These are phyloP conservation scores for Neurospora sp. DNA, from an alignment of 495 filamentous ascomycete species.

Conservation along the genomic window DNA sequence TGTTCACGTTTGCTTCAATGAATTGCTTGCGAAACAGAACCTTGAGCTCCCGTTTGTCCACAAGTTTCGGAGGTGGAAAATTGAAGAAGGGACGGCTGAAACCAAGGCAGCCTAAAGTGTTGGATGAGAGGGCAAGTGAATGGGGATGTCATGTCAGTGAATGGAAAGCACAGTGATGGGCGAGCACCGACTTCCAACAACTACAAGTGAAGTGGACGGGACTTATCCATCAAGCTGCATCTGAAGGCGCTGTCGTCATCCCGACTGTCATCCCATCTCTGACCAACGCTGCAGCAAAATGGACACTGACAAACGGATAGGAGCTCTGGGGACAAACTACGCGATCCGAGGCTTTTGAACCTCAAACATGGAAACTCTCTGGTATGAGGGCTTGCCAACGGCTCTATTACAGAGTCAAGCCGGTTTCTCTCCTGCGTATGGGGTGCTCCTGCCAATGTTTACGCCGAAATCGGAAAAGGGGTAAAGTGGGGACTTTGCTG, in stretches of 20 bases:
- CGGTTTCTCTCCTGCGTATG: not conserved
- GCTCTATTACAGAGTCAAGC: not conserved
- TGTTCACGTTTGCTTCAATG: no score
- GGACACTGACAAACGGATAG: not conserved
- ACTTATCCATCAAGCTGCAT: not conserved
- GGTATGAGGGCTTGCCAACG: not conserved
- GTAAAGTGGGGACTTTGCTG: not conserved
- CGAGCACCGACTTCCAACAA: not conserved
- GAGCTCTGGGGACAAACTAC: not conserved
- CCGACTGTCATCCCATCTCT: not conserved
- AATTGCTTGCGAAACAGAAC: no score
- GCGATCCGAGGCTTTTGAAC: not conserved
- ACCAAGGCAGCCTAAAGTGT: no score
- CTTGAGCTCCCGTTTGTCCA: no score
- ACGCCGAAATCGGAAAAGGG: not conserved
- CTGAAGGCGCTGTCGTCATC: not conserved
- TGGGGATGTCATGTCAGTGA: no score
- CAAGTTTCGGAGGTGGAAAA: no score
- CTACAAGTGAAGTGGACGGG: not conserved
- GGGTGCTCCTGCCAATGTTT: not conserved
- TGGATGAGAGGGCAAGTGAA: no score
- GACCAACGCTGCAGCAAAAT: not conserved
- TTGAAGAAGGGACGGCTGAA: no score
- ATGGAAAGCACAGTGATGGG: no score
- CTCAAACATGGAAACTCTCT: not conserved